Base-by-base conservation (phyloP, 495 filamentous ascomycete genomes). In the Friedmanniomyces simplex region DNA sequence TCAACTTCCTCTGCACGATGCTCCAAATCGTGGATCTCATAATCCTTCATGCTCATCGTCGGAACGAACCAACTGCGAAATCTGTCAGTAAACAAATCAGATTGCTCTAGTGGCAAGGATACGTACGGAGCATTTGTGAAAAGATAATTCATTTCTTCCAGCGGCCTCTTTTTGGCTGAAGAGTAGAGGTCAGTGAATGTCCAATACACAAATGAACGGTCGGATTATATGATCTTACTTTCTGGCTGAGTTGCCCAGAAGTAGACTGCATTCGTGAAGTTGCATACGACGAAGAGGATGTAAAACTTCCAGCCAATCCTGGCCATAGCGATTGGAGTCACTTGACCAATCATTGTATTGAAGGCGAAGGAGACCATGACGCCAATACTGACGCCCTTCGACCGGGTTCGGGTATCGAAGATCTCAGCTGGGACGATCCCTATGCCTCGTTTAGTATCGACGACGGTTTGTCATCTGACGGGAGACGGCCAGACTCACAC, bases 261-360 rank as follows among this genome's bases (percentile, higher is more conserved):
- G 73, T 81, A 82, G 24, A 85, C 22, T 0, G 83, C 83, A 65
- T 87, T 79, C 36, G 77, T 74, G 26, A 73, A 63, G 54, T 79
- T 81, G 66, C 74, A 79, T 30, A 79, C 63, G 32, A 59, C 77
- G 63, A 83, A 82, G 14, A 84, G 69, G 39, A 82, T 69, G 65
- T 84, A 85, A 58, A 77, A 81, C 58, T 79, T 77, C 74, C 79
- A 84, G n/a, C 74, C 77, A 37, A 82, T 78, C 39, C 71, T 68
- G 26, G 72, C 70, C 63, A 84, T 76, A 13, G 79, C 82, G 52
- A 83, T 82, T 0, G 79, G 80, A 0, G 75, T 65, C 12, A 85
- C 74, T 63, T 87, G 83, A 0, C 83, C 82, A 54, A 86, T 86
- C 76, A 87, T 79, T 11, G 83, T 86, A 71, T 86, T 87, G 72